Evolutionary conservation across 2,329 filamentous ascomycete genomes (phyloP).

Genomic region (Fusarium hostae): DNA sequence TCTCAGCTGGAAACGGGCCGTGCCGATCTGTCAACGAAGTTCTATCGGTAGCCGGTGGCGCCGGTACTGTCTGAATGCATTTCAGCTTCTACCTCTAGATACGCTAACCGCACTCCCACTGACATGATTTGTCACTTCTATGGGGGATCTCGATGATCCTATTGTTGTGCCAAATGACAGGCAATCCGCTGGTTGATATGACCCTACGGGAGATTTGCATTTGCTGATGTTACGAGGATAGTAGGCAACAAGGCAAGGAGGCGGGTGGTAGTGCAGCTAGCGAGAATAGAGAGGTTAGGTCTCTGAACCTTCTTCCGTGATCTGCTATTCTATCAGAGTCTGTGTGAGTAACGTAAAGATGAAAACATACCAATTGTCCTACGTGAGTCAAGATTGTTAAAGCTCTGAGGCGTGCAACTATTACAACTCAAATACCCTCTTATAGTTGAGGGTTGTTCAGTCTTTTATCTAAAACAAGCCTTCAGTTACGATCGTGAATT

Average conservation of each 20-base stretch:
- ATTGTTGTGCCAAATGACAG: accelerated
- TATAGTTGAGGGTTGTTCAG: not conserved
- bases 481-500: accelerated
- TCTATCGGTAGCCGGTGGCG: accelerated
- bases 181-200: accelerated
- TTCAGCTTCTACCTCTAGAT: accelerated
- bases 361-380: not conserved
- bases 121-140: accelerated
- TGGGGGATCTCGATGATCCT: not conserved
- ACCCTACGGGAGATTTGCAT: accelerated
- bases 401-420: accelerated
- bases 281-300: accelerated
- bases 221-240: accelerated
- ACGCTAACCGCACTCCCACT: accelerated
- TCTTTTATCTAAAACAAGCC: accelerated
- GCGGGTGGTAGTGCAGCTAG: accelerated
- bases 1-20: accelerated
- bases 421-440: not conserved
- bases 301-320: not conserved
- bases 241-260: accelerated
- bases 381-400: not conserved
- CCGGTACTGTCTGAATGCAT: accelerated
- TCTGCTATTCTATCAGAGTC: accelerated
- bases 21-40: accelerated
- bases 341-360: not conserved